Evolutionary conservation across 225 moss, liverwort and hornwort genomes (phyloP).

Genomic region (Sphagnum contortum): DNA sequence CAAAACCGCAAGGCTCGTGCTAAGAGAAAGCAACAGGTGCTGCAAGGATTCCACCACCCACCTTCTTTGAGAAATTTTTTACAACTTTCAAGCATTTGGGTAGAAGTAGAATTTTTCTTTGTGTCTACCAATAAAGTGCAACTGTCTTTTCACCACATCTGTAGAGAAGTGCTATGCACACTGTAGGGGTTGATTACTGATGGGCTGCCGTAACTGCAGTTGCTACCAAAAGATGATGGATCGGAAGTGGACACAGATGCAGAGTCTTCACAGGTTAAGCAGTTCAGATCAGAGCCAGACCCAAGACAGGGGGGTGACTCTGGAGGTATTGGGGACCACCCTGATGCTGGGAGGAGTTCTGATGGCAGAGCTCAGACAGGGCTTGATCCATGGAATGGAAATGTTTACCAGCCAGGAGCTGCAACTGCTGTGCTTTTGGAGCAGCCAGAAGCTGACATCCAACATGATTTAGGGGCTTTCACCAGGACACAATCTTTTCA

Average conservation of each 20-base stretch:
- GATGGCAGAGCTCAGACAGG: background rate
- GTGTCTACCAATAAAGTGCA: too few relatives aligned
- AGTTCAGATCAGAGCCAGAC: constrained; percentile 31
- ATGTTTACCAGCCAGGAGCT: background rate
- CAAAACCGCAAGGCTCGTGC: constrained; percentile 93
- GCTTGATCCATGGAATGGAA: background rate
- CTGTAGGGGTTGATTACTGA: constrained; percentile 4
- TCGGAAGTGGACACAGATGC: constrained; percentile 46
- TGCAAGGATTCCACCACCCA: too few relatives aligned
- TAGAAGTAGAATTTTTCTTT: too few relatives aligned
- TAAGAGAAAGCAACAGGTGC: constrained; percentile 53
- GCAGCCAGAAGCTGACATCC: too few relatives aligned
- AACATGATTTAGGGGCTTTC: too few relatives aligned
- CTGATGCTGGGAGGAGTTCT: background rate
- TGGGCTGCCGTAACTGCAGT: background rate
- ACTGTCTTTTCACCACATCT: too few relatives aligned
- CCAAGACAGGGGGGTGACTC: constrained; percentile 27
- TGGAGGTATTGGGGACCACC: background rate
- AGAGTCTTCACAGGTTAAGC: constrained; percentile 36
- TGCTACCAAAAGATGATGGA: constrained; percentile 26
- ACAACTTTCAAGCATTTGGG: too few relatives aligned
- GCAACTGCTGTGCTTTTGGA: too few relatives aligned
- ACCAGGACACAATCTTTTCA: too few relatives aligned
- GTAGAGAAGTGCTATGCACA: too few relatives aligned
- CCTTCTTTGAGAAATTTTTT: too few relatives aligned